Evolutionary conservation across 768 basidiomycete genomes (phyloP).

Genomic region (Suillus placidus): DNA sequence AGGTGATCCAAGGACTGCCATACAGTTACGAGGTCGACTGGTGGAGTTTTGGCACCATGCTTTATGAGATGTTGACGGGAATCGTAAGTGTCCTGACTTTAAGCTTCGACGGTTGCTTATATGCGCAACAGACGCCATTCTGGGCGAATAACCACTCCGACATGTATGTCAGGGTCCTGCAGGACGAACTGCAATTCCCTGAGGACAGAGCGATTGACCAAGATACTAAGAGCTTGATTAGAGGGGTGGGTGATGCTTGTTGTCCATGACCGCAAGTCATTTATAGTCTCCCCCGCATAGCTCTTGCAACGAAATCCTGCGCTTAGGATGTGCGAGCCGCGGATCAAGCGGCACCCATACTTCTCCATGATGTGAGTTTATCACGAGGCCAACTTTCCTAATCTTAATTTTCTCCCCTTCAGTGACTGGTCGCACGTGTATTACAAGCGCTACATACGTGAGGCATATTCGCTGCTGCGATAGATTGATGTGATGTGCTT

Average conservation of each 20-base stretch:
- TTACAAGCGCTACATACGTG: slow-evolving; percentile 92
- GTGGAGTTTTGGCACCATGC: slow-evolving; percentile 98
- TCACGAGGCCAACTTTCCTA: slow-evolving; percentile 13
- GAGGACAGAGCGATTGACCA: slow-evolving; percentile 92
- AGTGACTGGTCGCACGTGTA: slow-evolving; percentile 95
- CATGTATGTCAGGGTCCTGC: slow-evolving; percentile 92
- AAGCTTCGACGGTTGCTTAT: slow-evolving; percentile 22
- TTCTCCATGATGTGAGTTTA: slow-evolving; percentile 86
- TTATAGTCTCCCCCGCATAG: slow-evolving; percentile 41
- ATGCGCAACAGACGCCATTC: slow-evolving; percentile 72
- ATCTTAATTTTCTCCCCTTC: slow-evolving; percentile 24
- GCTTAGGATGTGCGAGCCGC: slow-evolving; percentile 87
- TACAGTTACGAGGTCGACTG: slow-evolving; percentile 97
- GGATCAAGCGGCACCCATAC: slow-evolving; percentile 93
- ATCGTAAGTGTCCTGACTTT: slow-evolving; percentile 61
- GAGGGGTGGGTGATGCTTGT: slow-evolving; percentile 67
- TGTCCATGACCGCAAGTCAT: slow-evolving; percentile 4
- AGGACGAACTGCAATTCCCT: slow-evolving; percentile 88
- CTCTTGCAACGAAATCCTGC: slow-evolving; percentile 92
- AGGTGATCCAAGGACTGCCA: slow-evolving; percentile 88
- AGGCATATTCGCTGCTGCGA: slow-evolving; percentile 35
- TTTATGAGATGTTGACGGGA: slow-evolving; percentile 96
- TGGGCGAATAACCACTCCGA: slow-evolving; percentile 92
- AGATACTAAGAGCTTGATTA: slow-evolving; percentile 93
- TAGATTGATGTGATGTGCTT: slow-evolving; percentile 14